A percentile compares a stretch with the other conserved stretches of the same genome.
These are phyloP conservation scores for Corylus heterophylla DNA, from an alignment of 306 rosid genomes.

Conservation along the genomic window DNA sequence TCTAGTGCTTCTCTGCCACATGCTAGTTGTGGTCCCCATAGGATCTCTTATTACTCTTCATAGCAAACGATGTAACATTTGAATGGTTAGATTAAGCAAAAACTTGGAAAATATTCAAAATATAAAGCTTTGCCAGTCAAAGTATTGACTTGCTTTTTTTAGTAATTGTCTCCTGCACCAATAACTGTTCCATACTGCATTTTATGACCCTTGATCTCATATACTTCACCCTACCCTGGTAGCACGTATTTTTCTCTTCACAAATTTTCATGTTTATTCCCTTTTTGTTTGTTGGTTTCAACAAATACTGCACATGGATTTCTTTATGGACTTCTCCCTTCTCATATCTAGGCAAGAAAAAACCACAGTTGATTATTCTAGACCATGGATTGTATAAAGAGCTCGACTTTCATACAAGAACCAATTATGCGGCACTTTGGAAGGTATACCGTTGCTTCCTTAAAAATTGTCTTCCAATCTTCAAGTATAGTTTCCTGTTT, in stretches of 20 bases:
- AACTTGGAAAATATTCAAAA: neutral
- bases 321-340: conserved; percentile 20
- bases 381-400: conserved; percentile 96
- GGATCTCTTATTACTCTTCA: neutral
- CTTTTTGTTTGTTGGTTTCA: neutral
- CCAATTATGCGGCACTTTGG: conserved; percentile 92
- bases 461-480: neutral
- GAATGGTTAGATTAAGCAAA: neutral
- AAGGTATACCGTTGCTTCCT: conserved; percentile 45
- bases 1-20: neutral
- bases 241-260: neutral
- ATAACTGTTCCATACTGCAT: neutral
- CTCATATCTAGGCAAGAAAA: conserved; percentile 65
- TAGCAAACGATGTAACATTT: neutral
- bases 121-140: neutral
- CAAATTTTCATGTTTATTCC: neutral
- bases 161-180: neutral
- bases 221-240: neutral
- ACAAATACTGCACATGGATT: neutral
- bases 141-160: neutral
- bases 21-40: neutral
- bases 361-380: conserved; percentile 87
- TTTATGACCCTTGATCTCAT: neutral
- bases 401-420: conserved; percentile 74
- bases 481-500: conserved; percentile 1